Evolutionary conservation across 805 yeast genomes (phyloP), one percentile per base, ranked within the genome.

Genomic region (Candida koratica): DNA sequence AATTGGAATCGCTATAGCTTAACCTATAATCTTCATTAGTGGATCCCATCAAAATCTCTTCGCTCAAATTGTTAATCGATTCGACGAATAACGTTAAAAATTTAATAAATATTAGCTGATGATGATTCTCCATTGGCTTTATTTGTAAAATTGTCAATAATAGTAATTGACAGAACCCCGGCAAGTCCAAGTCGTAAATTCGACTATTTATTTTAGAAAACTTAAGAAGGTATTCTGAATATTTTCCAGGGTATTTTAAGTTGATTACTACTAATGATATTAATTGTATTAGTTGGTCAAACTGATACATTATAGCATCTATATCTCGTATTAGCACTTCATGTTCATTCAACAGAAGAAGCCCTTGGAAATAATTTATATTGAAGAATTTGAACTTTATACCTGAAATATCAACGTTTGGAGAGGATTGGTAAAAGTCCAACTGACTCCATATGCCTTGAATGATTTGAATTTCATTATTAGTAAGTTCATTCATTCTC

Each of bases 1-100:
- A 11, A 13, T 39, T 41, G 11, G 44, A 42, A 15, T 41, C 44
- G 19, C 42, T 44, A 17, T 38, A 39, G 23, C 48, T 44, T 14
- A 39, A 30, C 13, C 43, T 27, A 17, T 28, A 23, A 11, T 23
- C 27, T n/a, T 43, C 43, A 19, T n/a, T 26, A 16, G 17, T 23
- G 6, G 10, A 11, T n/a, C 37, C 42, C 2, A 41, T n/a, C 8
- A 36, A 14, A 4, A 41, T 37, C 23, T 44, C 48, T 13, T 28
- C 23, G 19, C 41, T 22, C 6, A 25, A 15, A 5, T 26, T 18
- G 17, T 34, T 20, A 6, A 38, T 17, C 11, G 28, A 15, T 4
- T 25, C 22, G 1, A 39, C n/a, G 11, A 41, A 27, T 10, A 36
- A 33, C 26, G 34, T 38, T 10, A 44, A 33, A 15, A 44, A 41